A percentile compares a stretch with the other conserved stretches of the same genome.
Conservation (phyloP, 176 grass and related monocot genomes). For the Aechmea fasciata region DNA sequence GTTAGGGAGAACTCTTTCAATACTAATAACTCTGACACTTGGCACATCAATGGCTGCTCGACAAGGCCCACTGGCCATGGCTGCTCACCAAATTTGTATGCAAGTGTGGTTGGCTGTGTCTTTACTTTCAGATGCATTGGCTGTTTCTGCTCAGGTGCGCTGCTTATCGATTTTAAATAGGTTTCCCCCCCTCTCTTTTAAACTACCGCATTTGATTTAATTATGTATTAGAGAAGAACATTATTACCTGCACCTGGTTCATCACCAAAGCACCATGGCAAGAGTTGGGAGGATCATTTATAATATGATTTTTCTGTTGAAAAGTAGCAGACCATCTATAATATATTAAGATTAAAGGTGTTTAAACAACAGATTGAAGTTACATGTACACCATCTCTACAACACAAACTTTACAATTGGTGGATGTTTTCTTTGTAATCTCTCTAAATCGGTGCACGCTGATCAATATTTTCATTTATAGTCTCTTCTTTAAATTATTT, state of each 20-base stretch:
- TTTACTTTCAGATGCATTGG: conserved; percentile 45
- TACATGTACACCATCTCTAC: too few relatives aligned
- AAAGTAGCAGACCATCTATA: too few relatives aligned
- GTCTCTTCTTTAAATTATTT: background rate
- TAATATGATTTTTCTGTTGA: too few relatives aligned
- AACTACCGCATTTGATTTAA: too few relatives aligned
- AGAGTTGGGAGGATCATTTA: too few relatives aligned
- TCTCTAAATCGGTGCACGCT: too few relatives aligned
- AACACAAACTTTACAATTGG: too few relatives aligned
- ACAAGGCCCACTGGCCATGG: conserved; percentile 86
- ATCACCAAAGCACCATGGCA: too few relatives aligned
- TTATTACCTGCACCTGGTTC: background rate
- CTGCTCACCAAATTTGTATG: conserved; percentile 94
- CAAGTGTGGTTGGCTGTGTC: conserved; percentile 96
- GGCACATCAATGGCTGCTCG: conserved; percentile 95
- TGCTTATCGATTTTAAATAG: conserved; percentile 7
- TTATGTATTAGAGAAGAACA: too few relatives aligned
- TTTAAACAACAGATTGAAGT: too few relatives aligned
- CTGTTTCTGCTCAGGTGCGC: conserved; percentile 61
- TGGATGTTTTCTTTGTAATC: too few relatives aligned
- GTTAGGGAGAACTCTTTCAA: conserved; percentile 77
- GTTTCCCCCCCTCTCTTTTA: background rate
- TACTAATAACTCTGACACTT: conserved; percentile 83
- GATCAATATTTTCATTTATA: background rate
- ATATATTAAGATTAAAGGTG: too few relatives aligned